Evolutionary conservation across 2,329 filamentous ascomycete genomes (phyloP), one percentile per base, ranked within the genome.

Genomic region (Fusarium sp.): DNA sequence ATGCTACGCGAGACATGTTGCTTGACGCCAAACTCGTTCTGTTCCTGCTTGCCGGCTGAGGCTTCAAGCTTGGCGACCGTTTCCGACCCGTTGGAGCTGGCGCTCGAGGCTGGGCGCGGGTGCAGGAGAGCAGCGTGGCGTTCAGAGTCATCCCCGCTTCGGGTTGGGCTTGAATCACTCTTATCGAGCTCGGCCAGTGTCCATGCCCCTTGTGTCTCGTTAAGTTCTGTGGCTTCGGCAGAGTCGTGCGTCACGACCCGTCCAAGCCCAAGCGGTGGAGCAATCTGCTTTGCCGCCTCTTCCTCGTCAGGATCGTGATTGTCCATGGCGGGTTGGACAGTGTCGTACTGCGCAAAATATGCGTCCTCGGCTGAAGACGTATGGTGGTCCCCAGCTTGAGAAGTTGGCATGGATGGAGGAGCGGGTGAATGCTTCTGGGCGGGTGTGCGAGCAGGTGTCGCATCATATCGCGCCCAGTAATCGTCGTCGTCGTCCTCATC

Each of bases 401-500:
- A 73, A 22, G 82, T 80, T 9, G 80, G 67, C 59, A 71, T 79
- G 64, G 76, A 76, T 16, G 80, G 64, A 77, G 92, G 92, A 14
- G 89, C 91, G 5, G 92, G 92, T 6, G 92, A 92, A 27, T 85
- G 86, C 78, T 92, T 90, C 24, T 85, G 83, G 8, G 88, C 90
- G 1, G 92, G 92, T 11, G 92, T 93, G 52, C 88, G 86, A 2
- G 88, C 87, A 2, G 93, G 92, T 5, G 92, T 94, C 29, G 89
- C 89, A 80, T 94, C 93, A 81, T 96, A 95, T 70, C 91, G 89
- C 35, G 90, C 92, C 94, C 94, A 96, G 82, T 96, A 96, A 76
- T 92, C 92, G 74, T 94, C 93, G 71, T 95, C 92, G 35, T 93
- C 92, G 24, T 93, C 92, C 0, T 91, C 91, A 1, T 87, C 84